Evolutionary conservation across 2,329 filamentous ascomycete genomes (phyloP).

Genomic region (Claviceps humidiphila): DNA sequence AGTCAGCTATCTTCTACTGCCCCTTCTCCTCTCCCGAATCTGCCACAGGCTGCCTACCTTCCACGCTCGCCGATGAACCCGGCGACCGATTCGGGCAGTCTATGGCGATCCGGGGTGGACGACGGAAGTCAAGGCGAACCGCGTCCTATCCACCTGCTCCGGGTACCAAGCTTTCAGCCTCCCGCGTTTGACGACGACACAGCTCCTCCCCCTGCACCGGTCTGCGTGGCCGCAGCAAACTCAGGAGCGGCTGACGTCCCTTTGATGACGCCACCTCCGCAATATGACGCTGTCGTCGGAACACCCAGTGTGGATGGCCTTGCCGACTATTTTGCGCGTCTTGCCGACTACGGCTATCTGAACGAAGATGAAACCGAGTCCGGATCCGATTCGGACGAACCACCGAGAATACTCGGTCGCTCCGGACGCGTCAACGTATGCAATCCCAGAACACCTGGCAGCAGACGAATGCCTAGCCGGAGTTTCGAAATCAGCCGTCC

Average conservation of each 20-base stretch:
- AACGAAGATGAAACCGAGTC: slow-evolving; percentile 24
- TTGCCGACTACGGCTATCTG: slow-evolving; percentile 54
- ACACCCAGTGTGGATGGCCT: slow-evolving; percentile 53
- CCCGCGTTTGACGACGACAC: slow-evolving; percentile 72
- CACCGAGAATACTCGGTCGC: slow-evolving; percentile 33
- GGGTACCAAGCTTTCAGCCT: slow-evolving; percentile 75
- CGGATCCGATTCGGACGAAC: slow-evolving; percentile 30
- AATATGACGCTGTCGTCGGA: slow-evolving; percentile 69
- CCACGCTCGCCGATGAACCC: slow-evolving; percentile 20
- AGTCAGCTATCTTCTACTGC: slow-evolving; percentile 26
- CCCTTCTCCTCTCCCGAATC: slow-evolving; percentile 31
- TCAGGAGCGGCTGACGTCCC: slow-evolving; percentile 10
- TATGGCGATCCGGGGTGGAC: slow-evolving; percentile 4
- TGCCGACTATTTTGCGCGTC: slow-evolving; percentile 75
- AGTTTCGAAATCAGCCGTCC: slow-evolving; percentile 41
- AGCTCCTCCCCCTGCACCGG: slow-evolving; percentile 21
- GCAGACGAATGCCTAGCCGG: slow-evolving; percentile 36
- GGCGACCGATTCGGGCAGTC: slow-evolving; percentile 11
- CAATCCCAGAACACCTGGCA: slow-evolving; percentile 41
- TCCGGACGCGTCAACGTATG: slow-evolving; percentile 43
- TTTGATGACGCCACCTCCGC: slow-evolving; percentile 67
- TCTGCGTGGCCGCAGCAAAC: slow-evolving; percentile 10
- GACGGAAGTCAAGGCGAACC: slow-evolving; percentile 19
- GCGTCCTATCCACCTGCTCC: slow-evolving; percentile 72
- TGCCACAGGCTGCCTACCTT: slow-evolving; percentile 46